These are phyloP conservation scores for Fraxinus sp. DNA, from an alignment of 305 asterid species.

Conservation along the genomic window DNA sequence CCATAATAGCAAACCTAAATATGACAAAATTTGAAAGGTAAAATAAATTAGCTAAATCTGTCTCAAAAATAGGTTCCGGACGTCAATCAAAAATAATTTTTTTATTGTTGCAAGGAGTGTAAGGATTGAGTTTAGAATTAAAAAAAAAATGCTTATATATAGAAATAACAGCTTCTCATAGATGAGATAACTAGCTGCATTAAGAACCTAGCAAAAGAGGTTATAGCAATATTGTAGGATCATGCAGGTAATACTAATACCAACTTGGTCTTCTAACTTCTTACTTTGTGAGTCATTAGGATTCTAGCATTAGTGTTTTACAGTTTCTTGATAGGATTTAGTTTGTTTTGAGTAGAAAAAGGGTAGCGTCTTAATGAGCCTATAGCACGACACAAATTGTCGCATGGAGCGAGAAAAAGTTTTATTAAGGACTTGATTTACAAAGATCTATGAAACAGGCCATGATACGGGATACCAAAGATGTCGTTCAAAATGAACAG, in stretches of 20 bases:
- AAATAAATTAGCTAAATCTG: background rate
- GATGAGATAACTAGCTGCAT: conserved; percentile 3
- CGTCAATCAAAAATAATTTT: background rate
- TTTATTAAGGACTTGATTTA: background rate
- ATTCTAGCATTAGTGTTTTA: background rate
- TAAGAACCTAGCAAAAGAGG: background rate
- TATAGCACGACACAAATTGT: background rate
- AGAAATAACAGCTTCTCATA: background rate
- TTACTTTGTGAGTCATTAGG: background rate
- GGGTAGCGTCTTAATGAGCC: background rate
- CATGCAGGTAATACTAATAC: background rate
- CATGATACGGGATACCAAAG: background rate
- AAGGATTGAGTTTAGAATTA: background rate
- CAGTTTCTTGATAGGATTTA: background rate
- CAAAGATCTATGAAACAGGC: background rate
- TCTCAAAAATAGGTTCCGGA: background rate
- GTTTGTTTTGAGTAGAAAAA: background rate
- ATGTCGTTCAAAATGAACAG: background rate
- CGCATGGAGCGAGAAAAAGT: background rate
- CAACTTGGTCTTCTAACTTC: background rate
- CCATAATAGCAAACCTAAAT: conserved; percentile 82
- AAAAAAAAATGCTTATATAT: background rate
- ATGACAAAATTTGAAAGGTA: background rate
- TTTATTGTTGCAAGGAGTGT: background rate
- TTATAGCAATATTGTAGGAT: background rate